A percentile compares a stretch with the other conserved stretches of the same genome.
Evolutionary conservation across 2,329 filamentous ascomycete genomes (phyloP).

Genomic region (Elsinoe arachidis): DNA sequence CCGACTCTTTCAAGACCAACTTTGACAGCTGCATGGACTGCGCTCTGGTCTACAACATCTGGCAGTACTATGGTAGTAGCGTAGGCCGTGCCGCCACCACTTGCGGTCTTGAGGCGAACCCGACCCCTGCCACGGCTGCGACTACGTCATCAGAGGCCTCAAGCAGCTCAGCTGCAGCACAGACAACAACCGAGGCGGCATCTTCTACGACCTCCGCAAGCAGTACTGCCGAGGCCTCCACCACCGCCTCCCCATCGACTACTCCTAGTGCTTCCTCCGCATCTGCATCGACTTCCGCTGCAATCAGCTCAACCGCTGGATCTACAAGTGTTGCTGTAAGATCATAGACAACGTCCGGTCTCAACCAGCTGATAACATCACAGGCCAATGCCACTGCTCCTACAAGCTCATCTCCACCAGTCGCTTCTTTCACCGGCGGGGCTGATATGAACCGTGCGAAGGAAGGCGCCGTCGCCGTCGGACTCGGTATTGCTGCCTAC

Average conservation of each 20-base stretch:
- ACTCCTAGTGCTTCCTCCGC: background rate
- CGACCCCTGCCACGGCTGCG: background rate
- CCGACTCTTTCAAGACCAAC: constrained; percentile 15
- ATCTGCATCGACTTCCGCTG: background rate
- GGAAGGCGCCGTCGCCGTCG: background rate
- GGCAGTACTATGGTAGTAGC: constrained; percentile 35
- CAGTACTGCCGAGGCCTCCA: background rate
- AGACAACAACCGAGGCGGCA: background rate
- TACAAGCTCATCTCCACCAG: background rate
- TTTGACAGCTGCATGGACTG: constrained; percentile 34
- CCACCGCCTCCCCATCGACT: background rate
- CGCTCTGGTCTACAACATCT: constrained; percentile 36
- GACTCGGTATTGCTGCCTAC: background rate
- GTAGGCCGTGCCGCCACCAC: constrained; percentile 32
- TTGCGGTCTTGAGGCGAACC: constrained; percentile 25
- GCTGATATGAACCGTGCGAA: background rate
- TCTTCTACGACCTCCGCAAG: background rate
- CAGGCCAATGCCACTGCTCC: background rate
- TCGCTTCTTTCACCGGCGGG: background rate
- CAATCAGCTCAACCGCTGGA: background rate
- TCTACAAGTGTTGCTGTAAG: background rate
- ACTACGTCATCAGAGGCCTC: background rate
- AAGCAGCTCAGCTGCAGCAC: background rate
- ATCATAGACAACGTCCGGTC: background rate
- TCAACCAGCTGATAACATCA: background rate